Conservation (phyloP, 257 asterid genomes). For the Leptodermis oblonga region DNA sequence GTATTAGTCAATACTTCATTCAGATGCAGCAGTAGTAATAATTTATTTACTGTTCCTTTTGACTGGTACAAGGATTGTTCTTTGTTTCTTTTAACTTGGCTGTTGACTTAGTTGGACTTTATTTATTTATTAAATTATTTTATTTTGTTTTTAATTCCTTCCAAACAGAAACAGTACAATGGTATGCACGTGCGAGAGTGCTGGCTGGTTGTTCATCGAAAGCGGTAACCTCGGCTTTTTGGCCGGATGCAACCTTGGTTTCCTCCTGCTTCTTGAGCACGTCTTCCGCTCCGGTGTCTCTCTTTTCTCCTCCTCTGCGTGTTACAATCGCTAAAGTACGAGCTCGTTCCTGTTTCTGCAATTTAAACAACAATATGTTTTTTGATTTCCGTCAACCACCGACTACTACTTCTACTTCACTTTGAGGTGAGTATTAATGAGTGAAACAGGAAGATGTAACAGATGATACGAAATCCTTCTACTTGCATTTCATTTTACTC, state of each 20-base stretch:
- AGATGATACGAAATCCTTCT: no score
- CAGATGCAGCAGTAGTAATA: background rate
- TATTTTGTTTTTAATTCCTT: no score
- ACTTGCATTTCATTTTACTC: no score
- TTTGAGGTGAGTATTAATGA: no score
- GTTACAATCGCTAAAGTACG: no score
- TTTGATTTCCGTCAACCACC: no score
- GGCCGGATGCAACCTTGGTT: background rate
- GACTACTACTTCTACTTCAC: no score
- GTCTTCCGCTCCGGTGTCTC: background rate
- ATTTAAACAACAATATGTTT: no score
- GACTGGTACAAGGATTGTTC: background rate
- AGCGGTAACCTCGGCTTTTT: background rate
- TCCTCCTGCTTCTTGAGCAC: constrained; percentile 1
- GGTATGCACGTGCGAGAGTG: background rate
- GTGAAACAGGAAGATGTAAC: no score
- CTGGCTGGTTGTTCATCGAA: background rate
- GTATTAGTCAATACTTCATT: no score
- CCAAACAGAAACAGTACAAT: background rate
- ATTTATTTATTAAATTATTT: background rate
- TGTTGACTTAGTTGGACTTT: background rate
- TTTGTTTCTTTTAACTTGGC: background rate
- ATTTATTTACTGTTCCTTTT: background rate
- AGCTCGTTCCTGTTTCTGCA: no score
- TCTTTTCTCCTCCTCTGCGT: no score